These are phyloP conservation scores for Dactylellina sp. DNA, from an alignment of 2,329 filamentous ascomycete genomes.

Conservation along the genomic window DNA sequence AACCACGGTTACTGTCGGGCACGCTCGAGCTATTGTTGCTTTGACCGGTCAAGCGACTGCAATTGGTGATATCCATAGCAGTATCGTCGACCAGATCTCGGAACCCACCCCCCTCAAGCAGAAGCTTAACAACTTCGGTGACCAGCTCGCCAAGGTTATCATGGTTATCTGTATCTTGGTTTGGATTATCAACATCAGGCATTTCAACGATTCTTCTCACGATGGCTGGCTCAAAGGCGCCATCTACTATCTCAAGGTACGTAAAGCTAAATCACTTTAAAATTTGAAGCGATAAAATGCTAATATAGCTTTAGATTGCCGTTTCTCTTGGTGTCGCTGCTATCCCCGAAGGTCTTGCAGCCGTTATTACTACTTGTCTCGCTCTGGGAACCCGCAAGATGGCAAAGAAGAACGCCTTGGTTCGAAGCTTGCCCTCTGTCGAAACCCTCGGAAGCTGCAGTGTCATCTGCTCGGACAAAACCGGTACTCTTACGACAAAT, in stretches of 20 bases:
- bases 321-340: slow-evolving; percentile 97
- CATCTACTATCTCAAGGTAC: slow-evolving; percentile 99
- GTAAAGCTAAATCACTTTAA: slow-evolving; percentile 51
- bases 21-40: slow-evolving; percentile 89
- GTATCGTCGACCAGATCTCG: slow-evolving; percentile 96
- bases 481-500: slow-evolving; percentile 96
- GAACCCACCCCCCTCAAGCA: slow-evolving; percentile 97
- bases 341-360: slow-evolving; percentile 95
- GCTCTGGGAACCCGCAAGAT: slow-evolving; percentile 97
- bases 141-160: slow-evolving; percentile 95
- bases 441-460: slow-evolving; percentile 99
- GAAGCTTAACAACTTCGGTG: slow-evolving; percentile 98
- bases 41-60: slow-evolving; percentile 90
- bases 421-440: slow-evolving; percentile 93
- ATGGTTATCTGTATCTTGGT: slow-evolving; percentile 95
- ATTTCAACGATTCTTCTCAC: slow-evolving; percentile 94
- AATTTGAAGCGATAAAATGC: not conserved
- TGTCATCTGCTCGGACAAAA: slow-evolving; percentile 99
- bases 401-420: slow-evolving; percentile 98
- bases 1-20: slow-evolving; percentile 94
- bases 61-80: slow-evolving; percentile 98
- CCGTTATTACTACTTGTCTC: slow-evolving; percentile 98
- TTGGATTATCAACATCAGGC: slow-evolving; percentile 97
- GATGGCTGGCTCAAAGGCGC: slow-evolving; percentile 95
- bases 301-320: slow-evolving; percentile 72